phyloP scores from a whole-genome alignment of 306 rosid genomes.

The Rosa lucieae region DNA sequence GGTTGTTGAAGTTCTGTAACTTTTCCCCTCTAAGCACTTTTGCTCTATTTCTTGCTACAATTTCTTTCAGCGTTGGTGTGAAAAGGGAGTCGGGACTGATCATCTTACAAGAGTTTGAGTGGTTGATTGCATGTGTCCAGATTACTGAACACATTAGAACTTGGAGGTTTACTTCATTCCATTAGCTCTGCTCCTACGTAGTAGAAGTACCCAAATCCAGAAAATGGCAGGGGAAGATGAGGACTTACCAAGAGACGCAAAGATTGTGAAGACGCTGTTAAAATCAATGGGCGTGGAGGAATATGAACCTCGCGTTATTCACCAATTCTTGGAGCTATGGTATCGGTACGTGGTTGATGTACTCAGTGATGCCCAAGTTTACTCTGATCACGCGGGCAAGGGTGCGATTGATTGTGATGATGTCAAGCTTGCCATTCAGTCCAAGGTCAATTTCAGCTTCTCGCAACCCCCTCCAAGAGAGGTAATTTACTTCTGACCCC shows the following conservation, averaged over 20 bases:
- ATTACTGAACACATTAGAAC: neutral
- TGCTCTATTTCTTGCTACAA: neutral
- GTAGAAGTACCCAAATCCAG: neutral
- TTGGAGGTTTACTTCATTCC: neutral
- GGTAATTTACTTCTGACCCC: constrained; percentile 42
- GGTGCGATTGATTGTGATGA: constrained; percentile 79
- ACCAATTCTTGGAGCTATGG: constrained; percentile 91
- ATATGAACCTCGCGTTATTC: constrained; percentile 75
- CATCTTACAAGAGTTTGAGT: neutral
- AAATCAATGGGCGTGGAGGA: constrained; percentile 95
- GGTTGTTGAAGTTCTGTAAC: neutral
- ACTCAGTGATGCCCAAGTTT: constrained; percentile 84
- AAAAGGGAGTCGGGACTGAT: neutral
- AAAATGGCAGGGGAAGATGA: constrained; percentile 75
- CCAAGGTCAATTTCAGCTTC: constrained; percentile 89
- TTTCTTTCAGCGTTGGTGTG: neutral
- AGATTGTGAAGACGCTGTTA: constrained; percentile 65
- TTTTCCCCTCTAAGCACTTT: neutral
- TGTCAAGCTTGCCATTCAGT: constrained; percentile 87
- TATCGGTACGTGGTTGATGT: constrained; percentile 87
- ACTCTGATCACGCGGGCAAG: constrained; percentile 88
- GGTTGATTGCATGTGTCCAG: neutral
- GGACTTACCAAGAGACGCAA: constrained; percentile 89
- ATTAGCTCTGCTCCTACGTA: neutral
- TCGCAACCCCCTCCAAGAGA: constrained; percentile 97